Percentiles rank a stretch among this genome's conserved stretches.
Conservation (phyloP, 257 asterid genomes). For the Plectranthus barbatus region DNA sequence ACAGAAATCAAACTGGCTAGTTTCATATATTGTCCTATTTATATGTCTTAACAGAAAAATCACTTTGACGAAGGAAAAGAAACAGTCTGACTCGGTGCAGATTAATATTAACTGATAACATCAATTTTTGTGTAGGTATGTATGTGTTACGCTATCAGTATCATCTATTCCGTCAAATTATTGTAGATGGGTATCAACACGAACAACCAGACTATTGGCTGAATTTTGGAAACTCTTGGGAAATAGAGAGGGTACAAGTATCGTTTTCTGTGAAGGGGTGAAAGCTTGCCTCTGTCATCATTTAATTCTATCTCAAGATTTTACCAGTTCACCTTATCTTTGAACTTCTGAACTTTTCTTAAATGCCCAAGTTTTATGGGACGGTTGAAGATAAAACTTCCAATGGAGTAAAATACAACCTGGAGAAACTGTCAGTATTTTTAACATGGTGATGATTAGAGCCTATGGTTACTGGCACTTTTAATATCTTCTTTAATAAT, state of each 20-base stretch:
- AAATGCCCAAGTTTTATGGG: conserved; percentile 33
- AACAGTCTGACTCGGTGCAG: neutral
- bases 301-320: neutral
- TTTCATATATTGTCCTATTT: neutral
- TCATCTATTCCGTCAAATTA: conserved; percentile 45
- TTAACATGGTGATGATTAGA: neutral
- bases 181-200: conserved; percentile 45
- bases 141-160: conserved; percentile 50
- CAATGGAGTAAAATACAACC: conserved; percentile 32
- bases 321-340: conserved; percentile 1
- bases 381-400: conserved; percentile 35
- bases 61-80: neutral
- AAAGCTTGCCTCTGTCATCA: conserved; percentile 3
- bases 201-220: conserved; percentile 53
- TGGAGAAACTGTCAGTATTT: conserved; percentile 40
- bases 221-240: conserved; percentile 53
- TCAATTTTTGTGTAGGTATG: conserved; percentile 22
- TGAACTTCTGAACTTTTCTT: conserved; percentile 1
- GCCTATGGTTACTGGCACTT: neutral
- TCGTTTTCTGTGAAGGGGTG: conserved; percentile 50
- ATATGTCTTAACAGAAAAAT: neutral
- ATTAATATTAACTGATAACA: conserved; percentile 2
- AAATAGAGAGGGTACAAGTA: conserved; percentile 47
- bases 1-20: neutral
- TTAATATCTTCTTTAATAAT: neutral